Evolutionary conservation across 352 stramenopile genomes (phyloP).

Genomic region (Pythium rishiriense): DNA sequence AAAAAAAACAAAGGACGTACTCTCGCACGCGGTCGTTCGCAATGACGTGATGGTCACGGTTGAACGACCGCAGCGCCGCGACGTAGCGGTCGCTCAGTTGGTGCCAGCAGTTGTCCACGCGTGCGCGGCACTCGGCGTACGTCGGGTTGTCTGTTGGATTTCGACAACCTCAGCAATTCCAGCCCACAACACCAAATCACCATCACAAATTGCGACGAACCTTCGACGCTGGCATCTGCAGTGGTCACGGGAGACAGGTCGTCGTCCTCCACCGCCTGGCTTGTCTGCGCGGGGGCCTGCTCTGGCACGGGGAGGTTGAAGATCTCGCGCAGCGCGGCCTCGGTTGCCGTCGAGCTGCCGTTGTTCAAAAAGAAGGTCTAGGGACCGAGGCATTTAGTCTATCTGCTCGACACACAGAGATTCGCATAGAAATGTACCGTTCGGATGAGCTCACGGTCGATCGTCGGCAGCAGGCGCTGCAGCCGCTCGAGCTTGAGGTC

Average conservation of each 20-base stretch:
- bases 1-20: constrained; percentile 32
- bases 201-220: constrained; percentile 2
- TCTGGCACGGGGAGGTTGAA: constrained; percentile 48
- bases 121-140: constrained; percentile 50
- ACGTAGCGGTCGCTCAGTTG: constrained; percentile 62
- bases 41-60: constrained; percentile 51
- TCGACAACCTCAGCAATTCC: neutral
- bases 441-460: constrained; percentile 56
- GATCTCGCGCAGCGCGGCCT: constrained; percentile 62
- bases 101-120: constrained; percentile 55
- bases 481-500: constrained; percentile 71
- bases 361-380: constrained; percentile 74
- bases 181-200: neutral
- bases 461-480: constrained; percentile 49
- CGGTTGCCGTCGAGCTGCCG: constrained; percentile 61
- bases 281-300: constrained; percentile 9
- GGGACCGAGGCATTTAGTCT: neutral
- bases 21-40: constrained; percentile 54
- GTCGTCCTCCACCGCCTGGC: constrained; percentile 25
- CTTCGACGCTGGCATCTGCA: constrained; percentile 15
- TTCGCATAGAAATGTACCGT: constrained; percentile 32
- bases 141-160: constrained; percentile 33
- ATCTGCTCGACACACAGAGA: neutral
- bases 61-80: constrained; percentile 56
- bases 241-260: constrained; percentile 24